Evolutionary conservation across 2,329 filamentous ascomycete genomes (phyloP).

Genomic region (Ophiostoma sp.): DNA sequence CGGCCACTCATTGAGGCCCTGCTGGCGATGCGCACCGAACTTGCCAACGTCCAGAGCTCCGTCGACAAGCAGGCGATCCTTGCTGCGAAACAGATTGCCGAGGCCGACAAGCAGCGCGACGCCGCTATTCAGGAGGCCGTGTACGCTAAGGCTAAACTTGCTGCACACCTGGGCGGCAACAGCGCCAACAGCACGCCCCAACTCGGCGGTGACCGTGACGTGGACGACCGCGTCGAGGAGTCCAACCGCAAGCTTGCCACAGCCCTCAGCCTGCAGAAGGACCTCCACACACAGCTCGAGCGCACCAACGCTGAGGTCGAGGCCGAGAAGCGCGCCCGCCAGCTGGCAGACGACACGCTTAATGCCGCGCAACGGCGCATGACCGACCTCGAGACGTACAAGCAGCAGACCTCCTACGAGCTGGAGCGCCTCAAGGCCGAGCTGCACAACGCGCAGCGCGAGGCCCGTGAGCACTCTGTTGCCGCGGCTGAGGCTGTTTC

Average conservation of each 20-base stretch:
- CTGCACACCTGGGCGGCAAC: slow-evolving; percentile 61
- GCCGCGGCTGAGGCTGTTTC: slow-evolving; percentile 74
- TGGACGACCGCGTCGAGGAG: slow-evolving; percentile 67
- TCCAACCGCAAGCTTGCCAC: slow-evolving; percentile 80
- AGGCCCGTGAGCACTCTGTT: slow-evolving; percentile 79
- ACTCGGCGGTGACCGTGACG: slow-evolving; percentile 60
- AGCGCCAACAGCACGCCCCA: slow-evolving; percentile 64
- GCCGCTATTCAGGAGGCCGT: slow-evolving; percentile 92
- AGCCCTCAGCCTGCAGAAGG: slow-evolving; percentile 74
- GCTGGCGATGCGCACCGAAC: slow-evolving; percentile 83
- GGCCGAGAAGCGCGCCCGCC: slow-evolving; percentile 76
- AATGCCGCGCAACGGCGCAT: slow-evolving; percentile 81
- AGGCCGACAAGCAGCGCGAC: slow-evolving; percentile 92
- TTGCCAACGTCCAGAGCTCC: slow-evolving; percentile 84
- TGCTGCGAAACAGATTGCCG: slow-evolving; percentile 85
- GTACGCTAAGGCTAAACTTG: slow-evolving; percentile 90
- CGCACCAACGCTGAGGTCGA: slow-evolving; percentile 69
- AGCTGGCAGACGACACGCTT: slow-evolving; percentile 84
- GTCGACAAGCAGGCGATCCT: slow-evolving; percentile 85
- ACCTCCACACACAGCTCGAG: slow-evolving; percentile 76
- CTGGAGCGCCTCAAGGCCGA: slow-evolving; percentile 83
- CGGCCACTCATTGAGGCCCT: slow-evolving; percentile 89
- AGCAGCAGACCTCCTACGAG: slow-evolving; percentile 80
- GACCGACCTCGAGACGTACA: slow-evolving; percentile 77
- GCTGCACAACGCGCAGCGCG: slow-evolving; percentile 75